A percentile compares a stretch with the other conserved stretches of the same genome.
These are phyloP conservation scores for Yamadazyma membranifaciens DNA, from an alignment of 1,139 yeast species.

Conservation along the genomic window DNA sequence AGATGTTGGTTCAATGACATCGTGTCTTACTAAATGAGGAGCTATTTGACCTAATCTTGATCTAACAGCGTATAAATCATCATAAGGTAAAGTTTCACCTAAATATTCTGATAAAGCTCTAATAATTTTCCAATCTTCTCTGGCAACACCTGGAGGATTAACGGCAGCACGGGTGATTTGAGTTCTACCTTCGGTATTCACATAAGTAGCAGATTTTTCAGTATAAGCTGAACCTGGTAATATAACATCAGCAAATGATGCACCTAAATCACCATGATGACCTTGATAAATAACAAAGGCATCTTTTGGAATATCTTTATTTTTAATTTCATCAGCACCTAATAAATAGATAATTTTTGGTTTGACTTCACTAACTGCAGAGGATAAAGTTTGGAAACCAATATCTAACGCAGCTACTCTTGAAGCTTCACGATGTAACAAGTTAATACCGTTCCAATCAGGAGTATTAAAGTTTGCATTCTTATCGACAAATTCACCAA, in stretches of 20 bases:
- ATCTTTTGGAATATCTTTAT: constrained; percentile 73
- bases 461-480: constrained; percentile 62
- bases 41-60: constrained; percentile 74
- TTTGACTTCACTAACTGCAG: constrained; percentile 45
- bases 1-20: constrained; percentile 69
- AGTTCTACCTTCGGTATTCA: constrained; percentile 88
- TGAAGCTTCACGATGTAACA: constrained; percentile 84
- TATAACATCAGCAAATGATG: constrained; percentile 83
- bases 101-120: constrained; percentile 83
- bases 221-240: constrained; percentile 90
- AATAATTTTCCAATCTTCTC: constrained; percentile 90
- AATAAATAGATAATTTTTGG: constrained; percentile 80
- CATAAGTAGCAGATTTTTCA: constrained; percentile 84
- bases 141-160: constrained; percentile 87
- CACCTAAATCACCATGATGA: constrained; percentile 90
- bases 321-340: constrained; percentile 80
- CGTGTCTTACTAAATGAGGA: constrained; percentile 78
- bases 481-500: constrained; percentile 63
- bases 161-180: constrained; percentile 87
- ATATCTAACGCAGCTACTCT: constrained; percentile 84
- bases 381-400: constrained; percentile 66
- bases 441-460: constrained; percentile 81
- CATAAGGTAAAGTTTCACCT: constrained; percentile 72
- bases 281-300: constrained; percentile 91
- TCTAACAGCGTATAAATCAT: constrained; percentile 69